These are phyloP conservation scores for Lonicera japonica DNA, from an alignment of 129 eudicot genomes.

Conservation along the genomic window DNA sequence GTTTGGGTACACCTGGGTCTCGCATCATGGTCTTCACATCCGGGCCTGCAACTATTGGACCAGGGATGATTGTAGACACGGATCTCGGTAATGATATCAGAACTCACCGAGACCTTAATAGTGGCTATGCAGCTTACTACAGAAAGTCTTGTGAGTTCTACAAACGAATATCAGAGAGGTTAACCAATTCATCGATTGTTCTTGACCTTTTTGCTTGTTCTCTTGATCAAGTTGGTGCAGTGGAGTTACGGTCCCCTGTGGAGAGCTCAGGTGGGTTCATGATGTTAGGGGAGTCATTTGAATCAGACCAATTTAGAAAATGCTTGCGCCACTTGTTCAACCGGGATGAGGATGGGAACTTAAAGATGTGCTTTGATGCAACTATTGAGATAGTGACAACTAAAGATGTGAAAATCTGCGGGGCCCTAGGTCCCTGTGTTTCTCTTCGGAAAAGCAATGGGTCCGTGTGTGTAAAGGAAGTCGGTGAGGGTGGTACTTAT, in stretches of 20 bases:
- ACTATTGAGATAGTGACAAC: conserved; percentile 81
- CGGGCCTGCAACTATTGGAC: conserved; percentile 94
- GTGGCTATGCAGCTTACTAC: conserved; percentile 38
- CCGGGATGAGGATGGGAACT: conserved; percentile 59
- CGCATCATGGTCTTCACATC: conserved; percentile 91
- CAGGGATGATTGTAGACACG: conserved; percentile 65
- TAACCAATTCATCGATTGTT: conserved; percentile 57
- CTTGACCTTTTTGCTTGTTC: conserved; percentile 95
- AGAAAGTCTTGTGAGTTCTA: conserved; percentile 60
- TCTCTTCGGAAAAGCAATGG: conserved; percentile 49
- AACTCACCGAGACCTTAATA: conserved; percentile 73
- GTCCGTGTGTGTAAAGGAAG: conserved; percentile 60
- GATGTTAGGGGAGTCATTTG: conserved; percentile 76
- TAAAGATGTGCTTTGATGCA: conserved; percentile 79
- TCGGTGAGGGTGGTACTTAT: conserved; percentile 85
- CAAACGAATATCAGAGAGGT: conserved; percentile 47
- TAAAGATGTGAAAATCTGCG: conserved; percentile 73
- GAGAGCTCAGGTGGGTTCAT: conserved; percentile 85
- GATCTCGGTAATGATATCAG: conserved; percentile 57
- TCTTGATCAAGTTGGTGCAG: conserved; percentile 92
- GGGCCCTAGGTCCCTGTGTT: conserved; percentile 90
- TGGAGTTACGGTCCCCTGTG: conserved; percentile 69
- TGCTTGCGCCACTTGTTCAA: conserved; percentile 62
- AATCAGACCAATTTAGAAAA: conserved; percentile 76
- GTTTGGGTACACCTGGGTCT: conserved; percentile 51